Conservation (phyloP, 306 rosid genomes). For the Cucurbita maxima region DNA sequence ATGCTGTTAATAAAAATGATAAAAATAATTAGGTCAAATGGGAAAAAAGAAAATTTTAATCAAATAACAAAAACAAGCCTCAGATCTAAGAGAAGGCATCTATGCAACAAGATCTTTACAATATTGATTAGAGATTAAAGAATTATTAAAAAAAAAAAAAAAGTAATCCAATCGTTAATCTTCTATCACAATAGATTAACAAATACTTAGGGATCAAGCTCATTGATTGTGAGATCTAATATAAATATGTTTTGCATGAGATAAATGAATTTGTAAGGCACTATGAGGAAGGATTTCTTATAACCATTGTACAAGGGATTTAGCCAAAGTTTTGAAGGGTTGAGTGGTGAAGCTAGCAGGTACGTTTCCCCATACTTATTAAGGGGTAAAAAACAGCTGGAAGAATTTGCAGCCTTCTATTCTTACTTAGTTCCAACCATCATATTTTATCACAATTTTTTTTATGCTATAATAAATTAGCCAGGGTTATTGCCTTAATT, state of each 20-base stretch:
- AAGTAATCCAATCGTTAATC: too few relatives aligned
- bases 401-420: background rate
- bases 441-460: background rate
- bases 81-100: background rate
- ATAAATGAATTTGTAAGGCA: background rate
- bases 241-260: background rate
- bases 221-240: too few relatives aligned
- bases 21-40: background rate
- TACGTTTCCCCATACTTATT: background rate
- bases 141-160: too few relatives aligned
- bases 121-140: background rate
- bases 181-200: too few relatives aligned
- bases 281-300: background rate
- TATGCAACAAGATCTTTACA: background rate
- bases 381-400: background rate
- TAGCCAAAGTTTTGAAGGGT: background rate
- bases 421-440: background rate
- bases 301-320: background rate
- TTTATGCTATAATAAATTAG: background rate
- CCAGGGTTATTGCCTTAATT: background rate
- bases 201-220: too few relatives aligned
- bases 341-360: background rate
- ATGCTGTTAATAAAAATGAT: constrained; percentile 36
- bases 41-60: background rate
- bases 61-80: background rate